Base-by-base conservation (phyloP, 495 filamentous ascomycete species). In the Penicillium riverlandense region DNA sequence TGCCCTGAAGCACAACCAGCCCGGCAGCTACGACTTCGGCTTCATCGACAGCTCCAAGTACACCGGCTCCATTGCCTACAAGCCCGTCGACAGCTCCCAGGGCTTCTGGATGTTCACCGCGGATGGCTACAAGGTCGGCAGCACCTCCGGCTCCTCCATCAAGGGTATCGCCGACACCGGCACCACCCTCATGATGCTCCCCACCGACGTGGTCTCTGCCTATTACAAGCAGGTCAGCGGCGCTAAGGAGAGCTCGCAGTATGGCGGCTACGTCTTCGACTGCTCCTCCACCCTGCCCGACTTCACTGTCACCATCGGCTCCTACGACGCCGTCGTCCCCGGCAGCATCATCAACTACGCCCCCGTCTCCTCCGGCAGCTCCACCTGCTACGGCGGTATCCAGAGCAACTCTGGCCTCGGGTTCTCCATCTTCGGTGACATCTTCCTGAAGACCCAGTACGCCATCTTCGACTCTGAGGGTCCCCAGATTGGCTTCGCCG, bases 381-480 rank as follows among this genome's bases (percentile, higher is more conserved):
- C 61, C 35, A 72, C 54, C 42, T 87, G 84, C 66, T 80, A 70
- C 54, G 84, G 84, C 41, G 77, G 78, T 13, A 71, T 87, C 45
- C 83, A 86, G 66, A 61, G 60, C 41, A 78, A 82, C 62, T 62
- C 65, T 11, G 79, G 79, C 40, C 70, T 86, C 22, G 77, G 71
- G 15, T 78, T 86, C 56, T 73, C 73, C 44, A 88, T 92, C 61
- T 81, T 83, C 41, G 86, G 86, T 34, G 86, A 90, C 47, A 74
- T 89, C 37, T 86, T 86, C 54, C 74, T 92, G 48, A 90, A 90
- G 73, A 76, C 77, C 47, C 80, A 86, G 50, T 89, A 84, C 55
- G 85, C 83, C 13, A 79, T 92, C 4, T 90, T 90, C 52, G 78
- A 90, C 43, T 67, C 71, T 29, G 65, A 65, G 29, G 69, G 60